phyloP scores from a whole-genome alignment of 2,329 filamentous ascomycete genomes.

The Ophiognomonia clavigignenti-juglandacearum region DNA sequence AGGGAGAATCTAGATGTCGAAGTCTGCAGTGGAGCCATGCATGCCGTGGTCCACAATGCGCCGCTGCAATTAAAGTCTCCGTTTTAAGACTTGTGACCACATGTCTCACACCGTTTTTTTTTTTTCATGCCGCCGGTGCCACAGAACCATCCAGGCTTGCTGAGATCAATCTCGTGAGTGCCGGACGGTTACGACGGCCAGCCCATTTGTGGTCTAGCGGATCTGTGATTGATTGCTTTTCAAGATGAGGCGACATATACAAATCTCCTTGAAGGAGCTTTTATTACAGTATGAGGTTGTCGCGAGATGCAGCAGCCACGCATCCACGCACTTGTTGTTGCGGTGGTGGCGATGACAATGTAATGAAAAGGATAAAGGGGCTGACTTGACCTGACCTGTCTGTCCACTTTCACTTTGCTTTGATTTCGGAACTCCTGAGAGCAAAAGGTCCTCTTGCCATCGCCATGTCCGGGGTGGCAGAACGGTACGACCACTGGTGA shows the following conservation, averaged over 20 bases:
- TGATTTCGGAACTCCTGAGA: not conserved
- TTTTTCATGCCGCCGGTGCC: not conserved
- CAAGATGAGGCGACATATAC: conserved; percentile 12
- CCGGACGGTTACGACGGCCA: conserved; percentile 1
- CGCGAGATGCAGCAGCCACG: not conserved
- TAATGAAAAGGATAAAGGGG: not conserved
- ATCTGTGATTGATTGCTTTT: conserved; percentile 13
- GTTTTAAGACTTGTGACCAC: conserved; percentile 10
- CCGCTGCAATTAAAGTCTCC: conserved; percentile 17
- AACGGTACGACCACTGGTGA: not conserved
- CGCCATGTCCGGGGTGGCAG: not conserved
- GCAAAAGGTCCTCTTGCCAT: not conserved
- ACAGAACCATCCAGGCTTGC: too few species aligned
- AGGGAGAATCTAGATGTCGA: conserved; percentile 7
- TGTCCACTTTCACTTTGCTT: not conserved
- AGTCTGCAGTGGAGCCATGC: conserved; percentile 14
- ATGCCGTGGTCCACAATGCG: conserved; percentile 14
- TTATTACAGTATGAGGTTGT: not conserved
- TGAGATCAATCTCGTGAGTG: not conserved
- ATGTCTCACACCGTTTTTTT: not conserved
- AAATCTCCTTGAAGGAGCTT: conserved; percentile 7
- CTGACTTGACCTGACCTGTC: too few species aligned
- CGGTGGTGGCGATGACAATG: too few species aligned
- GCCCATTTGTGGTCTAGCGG: conserved; percentile 10
- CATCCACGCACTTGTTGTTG: too few species aligned